These are phyloP conservation scores for Daucus carota DNA, from an alignment of 129 eudicot genomes.

Conservation along the genomic window DH1_v3.0 NC_030383.2:46261501-46262000, in stretches of 20 bases:
- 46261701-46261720: slow-evolving; percentile 19
- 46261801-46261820: slow-evolving; percentile 15
- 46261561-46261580: neutral
- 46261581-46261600: slow-evolving; percentile 3
- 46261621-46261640: slow-evolving; percentile 12
- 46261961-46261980: slow-evolving; percentile 35
- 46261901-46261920: slow-evolving; percentile 28
- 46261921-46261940: slow-evolving; percentile 16
- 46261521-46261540: neutral
- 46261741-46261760: slow-evolving; percentile 28
- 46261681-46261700: slow-evolving; percentile 19
- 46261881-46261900: neutral
- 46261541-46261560: neutral
- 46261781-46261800: slow-evolving; percentile 33
- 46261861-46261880: neutral
- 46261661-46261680: slow-evolving; percentile 31
- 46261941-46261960: slow-evolving; percentile 28
- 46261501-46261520: neutral
- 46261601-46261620: slow-evolving; percentile 21
- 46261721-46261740: slow-evolving; percentile 29
- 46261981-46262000: slow-evolving; percentile 28
- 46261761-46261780: slow-evolving; percentile 17
- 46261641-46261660: slow-evolving; percentile 25
- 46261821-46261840: neutral
- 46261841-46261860: neutral